phyloP scores from a whole-genome alignment of 441 rosid genomes.

The Aquilaria agallochum region DNA sequence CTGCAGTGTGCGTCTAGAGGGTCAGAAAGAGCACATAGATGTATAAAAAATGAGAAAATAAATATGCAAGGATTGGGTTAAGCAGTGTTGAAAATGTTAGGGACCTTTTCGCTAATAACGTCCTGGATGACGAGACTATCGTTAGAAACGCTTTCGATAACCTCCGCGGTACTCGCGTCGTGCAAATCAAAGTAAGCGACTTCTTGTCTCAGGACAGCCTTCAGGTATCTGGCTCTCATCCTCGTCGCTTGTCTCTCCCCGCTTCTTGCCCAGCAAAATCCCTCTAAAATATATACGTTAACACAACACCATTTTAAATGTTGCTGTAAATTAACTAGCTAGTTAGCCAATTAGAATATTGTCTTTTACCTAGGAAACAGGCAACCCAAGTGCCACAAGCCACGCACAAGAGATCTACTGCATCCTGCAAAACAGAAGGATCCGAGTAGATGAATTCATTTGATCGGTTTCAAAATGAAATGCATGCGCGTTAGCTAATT shows the following conservation, averaged over 20 bases:
- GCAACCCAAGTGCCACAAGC: background rate
- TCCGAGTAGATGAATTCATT: background rate
- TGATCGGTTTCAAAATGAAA: too few relatives aligned
- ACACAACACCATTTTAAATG: too few relatives aligned
- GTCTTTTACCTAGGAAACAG: background rate
- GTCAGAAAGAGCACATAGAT: background rate
- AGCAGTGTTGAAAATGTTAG: background rate
- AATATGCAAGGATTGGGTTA: background rate
- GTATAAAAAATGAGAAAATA: background rate
- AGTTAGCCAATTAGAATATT: too few relatives aligned
- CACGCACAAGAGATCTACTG: background rate
- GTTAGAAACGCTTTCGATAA: conserved; percentile 62
- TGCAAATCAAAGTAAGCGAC: conserved; percentile 83
- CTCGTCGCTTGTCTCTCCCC: conserved; percentile 81
- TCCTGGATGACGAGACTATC: conserved; percentile 74
- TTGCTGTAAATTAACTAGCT: too few relatives aligned
- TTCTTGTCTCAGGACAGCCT: conserved; percentile 75
- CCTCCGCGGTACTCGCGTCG: conserved; percentile 60
- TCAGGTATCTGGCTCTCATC: conserved; percentile 72
- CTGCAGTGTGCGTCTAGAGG: conserved; percentile 23
- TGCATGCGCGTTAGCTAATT: background rate
- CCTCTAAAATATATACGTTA: conserved; percentile 34
- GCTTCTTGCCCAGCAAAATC: conserved; percentile 88
- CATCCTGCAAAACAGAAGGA: background rate
- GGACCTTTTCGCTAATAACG: conserved; percentile 69